Percentiles rank a stretch among this genome's conserved stretches.
These are phyloP conservation scores for Dactylellina parvicollis DNA, from an alignment of 2,329 filamentous ascomycete species.

Conservation along the genomic window DNA sequence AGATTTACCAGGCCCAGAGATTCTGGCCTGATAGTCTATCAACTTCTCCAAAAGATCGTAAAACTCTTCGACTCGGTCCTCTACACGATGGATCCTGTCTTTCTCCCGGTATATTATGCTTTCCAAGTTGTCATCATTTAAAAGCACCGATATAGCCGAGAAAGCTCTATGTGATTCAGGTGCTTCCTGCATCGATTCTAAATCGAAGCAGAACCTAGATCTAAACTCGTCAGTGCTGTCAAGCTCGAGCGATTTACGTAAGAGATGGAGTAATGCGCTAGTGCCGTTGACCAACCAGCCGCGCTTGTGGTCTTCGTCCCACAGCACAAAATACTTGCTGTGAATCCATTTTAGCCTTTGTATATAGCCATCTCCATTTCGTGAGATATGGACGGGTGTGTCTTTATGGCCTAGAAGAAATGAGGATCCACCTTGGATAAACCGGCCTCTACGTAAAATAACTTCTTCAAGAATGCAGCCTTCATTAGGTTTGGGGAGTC, in stretches of 20 bases:
- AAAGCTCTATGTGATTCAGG: not conserved
- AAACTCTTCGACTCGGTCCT: constrained; percentile 54
- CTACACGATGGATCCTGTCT: not conserved
- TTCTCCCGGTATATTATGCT: constrained; percentile 7
- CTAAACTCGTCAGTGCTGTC: constrained; percentile 17
- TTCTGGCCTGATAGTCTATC: constrained; percentile 56
- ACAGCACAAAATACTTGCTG: constrained; percentile 56
- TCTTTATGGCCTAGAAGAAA: constrained; percentile 11
- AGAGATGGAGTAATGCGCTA: constrained; percentile 57
- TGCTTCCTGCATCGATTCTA: constrained; percentile 7
- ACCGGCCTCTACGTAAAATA: not conserved
- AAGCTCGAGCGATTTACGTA: constrained; percentile 54
- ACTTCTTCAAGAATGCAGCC: not conserved
- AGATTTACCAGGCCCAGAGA: constrained; percentile 7
- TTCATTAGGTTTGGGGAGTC: constrained; percentile 3
- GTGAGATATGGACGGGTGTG: constrained; percentile 6
- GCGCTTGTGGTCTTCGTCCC: constrained; percentile 58
- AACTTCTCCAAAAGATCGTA: constrained; percentile 56
- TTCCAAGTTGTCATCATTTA: not conserved
- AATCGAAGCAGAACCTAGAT: not conserved
- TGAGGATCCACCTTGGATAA: constrained; percentile 7
- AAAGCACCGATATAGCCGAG: constrained; percentile 6
- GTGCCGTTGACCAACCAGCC: constrained; percentile 59
- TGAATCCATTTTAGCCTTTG: constrained; percentile 51
- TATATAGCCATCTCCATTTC: constrained; percentile 8